A percentile compares a stretch with the other conserved stretches of the same genome.
These are phyloP conservation scores for Pachysolen tannophilus DNA, from an alignment of 805 yeast genomes.

Conservation along the genomic window DNA sequence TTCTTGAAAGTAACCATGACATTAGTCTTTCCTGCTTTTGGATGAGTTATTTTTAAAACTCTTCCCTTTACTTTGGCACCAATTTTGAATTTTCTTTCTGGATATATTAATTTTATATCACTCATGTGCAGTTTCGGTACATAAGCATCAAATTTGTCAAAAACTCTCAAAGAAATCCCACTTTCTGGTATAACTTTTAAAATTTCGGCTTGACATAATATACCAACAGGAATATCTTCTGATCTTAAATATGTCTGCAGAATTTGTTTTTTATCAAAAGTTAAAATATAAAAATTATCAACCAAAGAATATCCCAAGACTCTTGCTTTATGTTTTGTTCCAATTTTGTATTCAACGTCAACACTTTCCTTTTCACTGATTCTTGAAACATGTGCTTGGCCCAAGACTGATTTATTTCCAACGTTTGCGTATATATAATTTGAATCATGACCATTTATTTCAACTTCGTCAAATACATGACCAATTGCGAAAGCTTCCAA, in stretches of 20 bases:
- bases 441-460: conserved; percentile 51
- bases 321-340: conserved; percentile 69
- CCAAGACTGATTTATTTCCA: conserved; percentile 44
- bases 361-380: conserved; percentile 39
- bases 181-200: conserved; percentile 47
- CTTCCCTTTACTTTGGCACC: conserved; percentile 78
- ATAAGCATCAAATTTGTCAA: conserved; percentile 61
- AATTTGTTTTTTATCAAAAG: conserved; percentile 60
- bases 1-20: conserved; percentile 72
- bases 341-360: conserved; percentile 45
- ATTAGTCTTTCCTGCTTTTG: conserved; percentile 33
- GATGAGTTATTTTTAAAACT: conserved; percentile 42
- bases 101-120: conserved; percentile 76
- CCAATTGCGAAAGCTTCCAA: conserved; percentile 75
- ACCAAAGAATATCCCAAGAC: conserved; percentile 59
- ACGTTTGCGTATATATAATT: conserved; percentile 49
- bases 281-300: conserved; percentile 61
- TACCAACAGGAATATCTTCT: conserved; percentile 74
- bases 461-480: conserved; percentile 50
- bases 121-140: conserved; percentile 75
- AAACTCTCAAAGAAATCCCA: conserved; percentile 63
- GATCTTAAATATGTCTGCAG: conserved; percentile 58
- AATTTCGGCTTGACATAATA: conserved; percentile 46
- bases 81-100: conserved; percentile 85
- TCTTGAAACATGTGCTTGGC: conserved; percentile 76